A percentile compares a stretch with the other conserved stretches of the same genome.
phyloP scores from a whole-genome alignment of 768 basidiomycete genomes.

The Lactifluus volemus region DNA sequence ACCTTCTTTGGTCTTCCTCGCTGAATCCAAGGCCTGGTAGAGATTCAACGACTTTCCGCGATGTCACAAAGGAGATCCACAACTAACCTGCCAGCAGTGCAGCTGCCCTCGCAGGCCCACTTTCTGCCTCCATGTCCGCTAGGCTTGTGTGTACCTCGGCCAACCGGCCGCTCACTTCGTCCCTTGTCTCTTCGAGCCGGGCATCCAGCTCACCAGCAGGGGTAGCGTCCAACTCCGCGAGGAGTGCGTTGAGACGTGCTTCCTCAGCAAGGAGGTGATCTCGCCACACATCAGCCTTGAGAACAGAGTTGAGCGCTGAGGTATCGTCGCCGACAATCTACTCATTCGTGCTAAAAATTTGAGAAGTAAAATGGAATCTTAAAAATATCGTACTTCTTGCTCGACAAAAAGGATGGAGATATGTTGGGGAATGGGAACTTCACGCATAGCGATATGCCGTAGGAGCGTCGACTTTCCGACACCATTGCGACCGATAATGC shows the following conservation, averaged over 20 bases:
- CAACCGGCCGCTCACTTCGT: constrained; percentile 72
- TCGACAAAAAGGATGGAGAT: constrained; percentile 98
- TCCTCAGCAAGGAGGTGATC: constrained; percentile 89
- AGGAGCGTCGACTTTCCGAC: constrained; percentile 96
- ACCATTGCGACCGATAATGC: constrained; percentile 69
- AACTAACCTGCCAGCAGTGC: constrained; percentile 71
- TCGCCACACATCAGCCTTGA: constrained; percentile 99
- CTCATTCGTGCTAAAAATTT: not conserved
- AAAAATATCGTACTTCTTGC: constrained; percentile 64
- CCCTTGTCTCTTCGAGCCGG: constrained; percentile 73
- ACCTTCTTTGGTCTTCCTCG: constrained; percentile 75
- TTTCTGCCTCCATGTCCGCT: constrained; percentile 98
- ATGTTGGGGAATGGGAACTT: constrained; percentile 87
- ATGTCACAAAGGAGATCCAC: not conserved
- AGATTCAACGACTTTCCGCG: not conserved
- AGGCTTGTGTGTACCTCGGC: constrained; percentile 85
- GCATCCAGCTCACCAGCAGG: constrained; percentile 33
- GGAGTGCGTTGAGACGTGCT: constrained; percentile 56
- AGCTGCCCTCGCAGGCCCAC: constrained; percentile 90
- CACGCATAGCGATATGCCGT: constrained; percentile 89
- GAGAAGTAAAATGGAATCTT: not conserved
- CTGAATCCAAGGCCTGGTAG: constrained; percentile 78
- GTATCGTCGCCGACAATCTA: constrained; percentile 94
- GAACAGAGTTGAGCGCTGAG: constrained; percentile 81
- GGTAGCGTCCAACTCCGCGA: constrained; percentile 65